Evolutionary conservation across 257 asterid species (phyloP), one percentile per base, ranked within the genome.

Genomic region (Striga asiatica): DNA sequence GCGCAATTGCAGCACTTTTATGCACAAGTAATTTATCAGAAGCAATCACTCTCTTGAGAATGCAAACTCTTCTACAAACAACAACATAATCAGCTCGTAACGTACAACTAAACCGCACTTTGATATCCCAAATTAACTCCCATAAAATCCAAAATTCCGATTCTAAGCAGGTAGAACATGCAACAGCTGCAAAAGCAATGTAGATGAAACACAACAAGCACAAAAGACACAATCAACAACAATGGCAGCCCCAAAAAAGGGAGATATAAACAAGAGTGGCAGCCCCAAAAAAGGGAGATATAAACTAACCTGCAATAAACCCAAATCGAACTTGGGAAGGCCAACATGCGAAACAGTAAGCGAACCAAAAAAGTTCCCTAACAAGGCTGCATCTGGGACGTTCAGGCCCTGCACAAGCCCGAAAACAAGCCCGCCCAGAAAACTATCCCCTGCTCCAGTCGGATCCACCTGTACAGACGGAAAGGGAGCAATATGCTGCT

Each of bases 381-480:
- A 50, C 75, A 82, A 71, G 42, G 94, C 98, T 27, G 97, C 92
- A 65, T 87, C 98, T 16, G 86, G 82, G 58, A 84, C 84, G 1
- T 82, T 32, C 76, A 87, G 62, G 23, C 95, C 98, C 32, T 76
- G 78, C 14, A 69, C 76, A 25, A 88, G 73, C 47, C 98, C 98
- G 1, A 75, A 84, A 7, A 87, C 97, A 48, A 91, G 74, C 9
- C 98, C 98, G 3, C 95, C 98, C 20, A 91, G 76, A 21, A 87
- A 91, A 58, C 98, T 84, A 71, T 91, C 98, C 31, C 98, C 97
- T 9, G 98, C 97, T 1, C 98, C 98, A 0, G 98, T 91, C 4
- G 97, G 96, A 69, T 91, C 98, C 66, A 87, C 83, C 79, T 91
- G 95, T 53, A 79, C 66, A 0, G 94, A 66, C 1, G 79, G 76